These are phyloP conservation scores for Colletotrichum sp. DNA, from an alignment of 2,329 filamentous ascomycete genomes.

Conservation along the genomic window DNA sequence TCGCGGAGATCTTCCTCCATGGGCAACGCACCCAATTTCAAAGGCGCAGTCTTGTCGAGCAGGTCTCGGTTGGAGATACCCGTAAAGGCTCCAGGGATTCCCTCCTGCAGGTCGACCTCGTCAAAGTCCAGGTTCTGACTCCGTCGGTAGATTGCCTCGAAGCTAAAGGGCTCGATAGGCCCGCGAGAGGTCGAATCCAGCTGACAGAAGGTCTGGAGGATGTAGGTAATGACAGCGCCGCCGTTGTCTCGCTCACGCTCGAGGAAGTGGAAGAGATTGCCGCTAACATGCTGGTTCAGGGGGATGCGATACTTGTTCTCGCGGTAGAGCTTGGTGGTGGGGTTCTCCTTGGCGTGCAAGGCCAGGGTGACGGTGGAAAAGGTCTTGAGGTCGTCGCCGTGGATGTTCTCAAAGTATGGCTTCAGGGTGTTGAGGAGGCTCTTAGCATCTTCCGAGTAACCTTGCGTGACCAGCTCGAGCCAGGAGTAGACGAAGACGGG, in stretches of 20 bases:
- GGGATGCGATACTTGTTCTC: constrained; percentile 89
- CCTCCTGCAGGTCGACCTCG: constrained; percentile 67
- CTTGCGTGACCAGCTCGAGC: constrained; percentile 76
- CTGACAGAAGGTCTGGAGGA: constrained; percentile 68
- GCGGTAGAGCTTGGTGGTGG: constrained; percentile 80
- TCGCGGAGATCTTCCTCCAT: constrained; percentile 83
- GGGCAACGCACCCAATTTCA: constrained; percentile 82
- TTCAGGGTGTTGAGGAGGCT: constrained; percentile 75
- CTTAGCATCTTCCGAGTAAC: constrained; percentile 74
- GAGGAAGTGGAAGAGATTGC: constrained; percentile 84
- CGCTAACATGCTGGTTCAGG: constrained; percentile 84
- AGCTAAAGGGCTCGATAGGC: constrained; percentile 68
- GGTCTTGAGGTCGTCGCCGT: constrained; percentile 78
- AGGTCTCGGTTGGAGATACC: constrained; percentile 67
- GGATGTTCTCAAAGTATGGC: constrained; percentile 74
- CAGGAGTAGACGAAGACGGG: constrained; percentile 94
- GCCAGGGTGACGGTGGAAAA: constrained; percentile 78
- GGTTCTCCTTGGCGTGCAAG: constrained; percentile 78
- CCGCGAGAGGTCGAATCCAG: constrained; percentile 64
- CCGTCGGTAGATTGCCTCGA: constrained; percentile 63
- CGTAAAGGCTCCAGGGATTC: constrained; percentile 67
- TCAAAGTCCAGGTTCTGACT: constrained; percentile 67
- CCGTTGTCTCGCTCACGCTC: constrained; percentile 86
- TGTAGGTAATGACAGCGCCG: constrained; percentile 76
- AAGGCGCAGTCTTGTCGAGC: constrained; percentile 57